phyloP scores from a whole-genome alignment of 495 filamentous ascomycete genomes.

The Tirmania nivea region DNA sequence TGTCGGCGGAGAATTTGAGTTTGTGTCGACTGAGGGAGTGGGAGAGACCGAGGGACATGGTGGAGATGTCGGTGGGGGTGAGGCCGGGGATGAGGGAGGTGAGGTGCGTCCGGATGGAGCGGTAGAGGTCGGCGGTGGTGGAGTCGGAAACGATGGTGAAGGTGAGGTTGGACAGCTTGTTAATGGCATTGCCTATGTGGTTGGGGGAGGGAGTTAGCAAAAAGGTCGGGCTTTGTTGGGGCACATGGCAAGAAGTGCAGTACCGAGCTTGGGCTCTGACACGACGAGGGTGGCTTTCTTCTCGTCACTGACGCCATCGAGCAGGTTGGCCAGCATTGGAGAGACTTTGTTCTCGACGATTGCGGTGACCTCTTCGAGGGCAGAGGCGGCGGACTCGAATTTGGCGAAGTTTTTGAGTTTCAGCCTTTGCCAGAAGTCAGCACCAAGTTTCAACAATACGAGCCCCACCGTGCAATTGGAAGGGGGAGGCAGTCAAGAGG shows the following conservation, averaged over 20 bases:
- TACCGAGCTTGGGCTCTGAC: conserved; percentile 80
- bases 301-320: conserved; percentile 87
- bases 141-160: conserved; percentile 76
- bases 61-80: conserved; percentile 58
- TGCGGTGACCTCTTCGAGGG: conserved; percentile 70
- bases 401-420: conserved; percentile 93
- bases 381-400: conserved; percentile 74
- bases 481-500: conserved; percentile 1
- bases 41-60: conserved; percentile 86
- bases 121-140: conserved; percentile 66
- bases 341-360: conserved; percentile 88
- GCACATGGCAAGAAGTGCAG: conserved; percentile 7
- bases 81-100: conserved; percentile 80
- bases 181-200: conserved; percentile 51
- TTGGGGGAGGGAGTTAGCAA: not conserved
- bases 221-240: not conserved
- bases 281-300: conserved; percentile 92
- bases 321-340: conserved; percentile 59
- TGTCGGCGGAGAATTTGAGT: conserved; percentile 95
- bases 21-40: conserved; percentile 96
- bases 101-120: conserved; percentile 77
- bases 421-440: conserved; percentile 32
- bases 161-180: conserved; percentile 69
- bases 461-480: too few species aligned
- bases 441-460: not conserved